Conservation (phyloP, 1,284 basidiomycete genomes). For the Meripilus lineatus region DNA sequence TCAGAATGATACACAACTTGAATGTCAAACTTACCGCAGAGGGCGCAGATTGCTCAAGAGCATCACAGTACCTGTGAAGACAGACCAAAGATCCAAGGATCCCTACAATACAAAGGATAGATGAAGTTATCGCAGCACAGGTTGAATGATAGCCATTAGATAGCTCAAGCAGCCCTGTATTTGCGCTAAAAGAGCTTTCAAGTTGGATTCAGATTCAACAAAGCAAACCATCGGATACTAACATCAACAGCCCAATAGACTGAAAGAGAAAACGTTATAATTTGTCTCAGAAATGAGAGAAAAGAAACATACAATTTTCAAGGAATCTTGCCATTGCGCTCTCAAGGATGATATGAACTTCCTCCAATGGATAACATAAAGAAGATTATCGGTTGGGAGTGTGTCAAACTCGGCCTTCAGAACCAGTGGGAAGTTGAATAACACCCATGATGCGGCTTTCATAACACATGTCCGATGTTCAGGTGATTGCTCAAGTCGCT, state of each 20-base stretch:
- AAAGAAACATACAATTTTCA: slow-evolving; percentile 10
- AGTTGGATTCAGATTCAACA: too few species aligned
- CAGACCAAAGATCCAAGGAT: slow-evolving; percentile 12
- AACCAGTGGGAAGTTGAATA: slow-evolving; percentile 16
- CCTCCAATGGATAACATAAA: slow-evolving; percentile 23
- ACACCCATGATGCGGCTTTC: slow-evolving; percentile 11
- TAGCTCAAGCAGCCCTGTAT: slow-evolving; percentile 5
- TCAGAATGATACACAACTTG: neutral
- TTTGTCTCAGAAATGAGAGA: neutral
- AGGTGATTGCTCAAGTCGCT: slow-evolving; percentile 10
- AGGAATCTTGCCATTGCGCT: slow-evolving; percentile 16
- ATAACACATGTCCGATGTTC: slow-evolving; percentile 2
- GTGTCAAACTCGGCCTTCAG: slow-evolving; percentile 14
- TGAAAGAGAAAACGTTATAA: neutral
- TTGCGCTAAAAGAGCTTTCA: slow-evolving; percentile 5
- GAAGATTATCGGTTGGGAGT: slow-evolving; percentile 20
- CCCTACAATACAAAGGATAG: slow-evolving; percentile 9
- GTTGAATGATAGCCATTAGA: neutral
- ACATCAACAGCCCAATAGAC: slow-evolving; percentile 8
- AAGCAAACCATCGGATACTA: slow-evolving; percentile 1
- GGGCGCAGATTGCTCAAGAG: slow-evolving; percentile 13
- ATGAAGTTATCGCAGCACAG: slow-evolving; percentile 11
- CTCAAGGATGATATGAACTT: slow-evolving; percentile 13
- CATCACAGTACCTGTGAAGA: slow-evolving; percentile 14
- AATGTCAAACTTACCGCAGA: slow-evolving; percentile 14